Evolutionary conservation across 345 rosid species (phyloP), one percentile per base, ranked within the genome.

Genomic region (Durio zibethinus): DNA sequence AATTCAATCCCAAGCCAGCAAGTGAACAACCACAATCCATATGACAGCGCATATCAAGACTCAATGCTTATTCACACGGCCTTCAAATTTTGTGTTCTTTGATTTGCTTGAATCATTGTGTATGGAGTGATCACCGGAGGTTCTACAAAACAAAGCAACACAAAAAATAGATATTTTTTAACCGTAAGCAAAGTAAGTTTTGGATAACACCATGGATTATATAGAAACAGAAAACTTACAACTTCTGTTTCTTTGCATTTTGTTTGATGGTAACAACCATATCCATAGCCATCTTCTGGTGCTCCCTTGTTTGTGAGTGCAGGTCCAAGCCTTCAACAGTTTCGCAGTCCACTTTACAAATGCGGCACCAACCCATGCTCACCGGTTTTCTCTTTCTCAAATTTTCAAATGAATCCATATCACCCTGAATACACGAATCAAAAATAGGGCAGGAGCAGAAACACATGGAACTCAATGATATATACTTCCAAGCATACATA

Each of bases 271-370:
- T 83, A 40, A 80, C 43, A 71, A 89, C 94, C 83, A 89, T 81
- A 78, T 91, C 97, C 91, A 88, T 84, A 42, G 92, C 88, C 81
- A 77, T 84, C 81, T 86, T 87, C 82, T 91, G 98, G 85, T 92
- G 94, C 77, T 88, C 91, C 81, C 91, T 85, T 3, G 91, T 84
- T 80, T 89, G 93, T 27, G 92, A 89, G 87, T 93, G 93, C 66
- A 89, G 74, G 80, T 90, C 91, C 79, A 87, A 82, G 74, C 95
- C 88, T 79, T 90, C 93, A 63, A 89, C 91, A 29, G 93, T 86
- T 82, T 89, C 90, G 76, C 97, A 89, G 63, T 92, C 95, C 61
- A 91, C 84, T 75, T 88, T 89, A 85, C 97, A 92, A 50, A 92
- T 88, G 31, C 92, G 91, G 73, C 97, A 92, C 97, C 97, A 92